Percentiles rank a stretch among this genome's conserved stretches.
phyloP scores from a whole-genome alignment of 768 basidiomycete genomes.

The Xerocomellus intermedius region DNA sequence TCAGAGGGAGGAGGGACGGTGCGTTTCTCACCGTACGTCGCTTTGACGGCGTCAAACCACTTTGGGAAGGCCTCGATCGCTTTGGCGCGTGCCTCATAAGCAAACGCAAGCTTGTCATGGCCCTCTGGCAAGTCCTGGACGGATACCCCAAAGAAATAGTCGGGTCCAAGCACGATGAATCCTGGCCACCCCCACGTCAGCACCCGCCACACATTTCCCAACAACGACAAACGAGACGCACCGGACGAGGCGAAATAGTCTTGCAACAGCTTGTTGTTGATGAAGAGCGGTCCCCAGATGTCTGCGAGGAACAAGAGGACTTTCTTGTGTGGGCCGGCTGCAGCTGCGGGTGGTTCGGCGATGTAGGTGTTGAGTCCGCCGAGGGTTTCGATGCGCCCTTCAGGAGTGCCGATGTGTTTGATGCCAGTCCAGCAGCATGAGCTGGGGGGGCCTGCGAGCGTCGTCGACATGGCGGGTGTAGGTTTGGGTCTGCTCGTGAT shows the following conservation, averaged over 20 bases:
- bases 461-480: conserved; percentile 20
- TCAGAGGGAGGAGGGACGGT: not conserved
- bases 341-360: conserved; percentile 40
- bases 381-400: conserved; percentile 42
- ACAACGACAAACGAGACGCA: conserved; percentile 20
- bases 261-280: conserved; percentile 57
- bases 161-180: conserved; percentile 54
- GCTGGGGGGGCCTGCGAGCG: conserved; percentile 42
- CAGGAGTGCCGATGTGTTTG: conserved; percentile 48
- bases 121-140: conserved; percentile 35
- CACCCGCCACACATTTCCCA: not conserved
- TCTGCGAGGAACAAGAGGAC: conserved; percentile 59
- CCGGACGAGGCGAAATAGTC: conserved; percentile 64
- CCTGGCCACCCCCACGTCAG: conserved; percentile 34
- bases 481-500: too few relatives aligned
- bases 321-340: conserved; percentile 33
- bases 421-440: conserved; percentile 50
- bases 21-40: conserved; percentile 40
- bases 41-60: conserved; percentile 53
- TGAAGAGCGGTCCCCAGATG: conserved; percentile 50
- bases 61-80: conserved; percentile 41
- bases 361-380: conserved; percentile 55
- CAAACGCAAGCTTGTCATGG: conserved; percentile 40
- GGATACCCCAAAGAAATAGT: conserved; percentile 57
- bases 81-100: conserved; percentile 26